Conservation (phyloP, 768 basidiomycete species). For the Tulasnella sp. region DNA sequence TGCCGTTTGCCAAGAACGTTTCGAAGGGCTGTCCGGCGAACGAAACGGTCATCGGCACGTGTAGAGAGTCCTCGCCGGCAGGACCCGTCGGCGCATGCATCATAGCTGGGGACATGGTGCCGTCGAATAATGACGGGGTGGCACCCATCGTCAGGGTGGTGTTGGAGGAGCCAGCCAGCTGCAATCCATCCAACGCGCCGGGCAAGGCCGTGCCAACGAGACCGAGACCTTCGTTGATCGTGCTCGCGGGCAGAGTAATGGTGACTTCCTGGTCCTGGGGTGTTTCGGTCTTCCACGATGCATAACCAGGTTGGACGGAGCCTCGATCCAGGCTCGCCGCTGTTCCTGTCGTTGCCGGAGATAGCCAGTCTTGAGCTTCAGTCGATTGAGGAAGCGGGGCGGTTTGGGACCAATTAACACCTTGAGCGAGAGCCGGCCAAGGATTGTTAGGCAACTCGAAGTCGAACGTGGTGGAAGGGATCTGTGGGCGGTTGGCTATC, state of each 20-base stretch:
- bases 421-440: neutral
- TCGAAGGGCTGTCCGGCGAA: neutral
- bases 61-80: neutral
- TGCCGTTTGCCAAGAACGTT: neutral
- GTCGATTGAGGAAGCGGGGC: neutral
- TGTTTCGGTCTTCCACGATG: neutral
- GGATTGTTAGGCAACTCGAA: neutral
- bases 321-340: neutral
- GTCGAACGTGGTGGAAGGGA: neutral
- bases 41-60: neutral
- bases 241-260: neutral
- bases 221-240: neutral
- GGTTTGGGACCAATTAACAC: conserved; percentile 10
- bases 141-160: neutral
- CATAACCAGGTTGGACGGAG: neutral
- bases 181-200: neutral
- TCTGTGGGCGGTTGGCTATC: neutral
- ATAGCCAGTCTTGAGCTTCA: neutral
- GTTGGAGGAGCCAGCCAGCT: neutral
- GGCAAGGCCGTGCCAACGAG: neutral
- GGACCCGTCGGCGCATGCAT: neutral
- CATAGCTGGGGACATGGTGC: neutral
- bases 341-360: neutral
- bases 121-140: neutral
- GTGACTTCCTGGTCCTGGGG: neutral